Evolutionary conservation across 1,139 yeast species (phyloP).

Genomic region (Kurtzmaniella quercitrusa): DNA sequence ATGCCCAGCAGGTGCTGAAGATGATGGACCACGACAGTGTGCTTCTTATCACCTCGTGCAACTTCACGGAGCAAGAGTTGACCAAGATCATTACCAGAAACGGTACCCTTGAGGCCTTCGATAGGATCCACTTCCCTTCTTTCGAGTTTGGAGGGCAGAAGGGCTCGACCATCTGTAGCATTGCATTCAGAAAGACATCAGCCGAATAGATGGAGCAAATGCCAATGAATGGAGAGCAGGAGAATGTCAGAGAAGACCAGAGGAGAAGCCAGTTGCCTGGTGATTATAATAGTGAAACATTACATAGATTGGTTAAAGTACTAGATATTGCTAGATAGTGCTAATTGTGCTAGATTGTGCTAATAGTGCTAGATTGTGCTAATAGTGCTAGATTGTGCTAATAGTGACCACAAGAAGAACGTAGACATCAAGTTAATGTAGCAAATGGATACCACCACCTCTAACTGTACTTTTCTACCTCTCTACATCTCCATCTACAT

Average conservation of each 20-base stretch:
- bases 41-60: constrained; percentile 86
- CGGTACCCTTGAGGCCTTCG: constrained; percentile 51
- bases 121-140: constrained; percentile 66
- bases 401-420: too few species aligned
- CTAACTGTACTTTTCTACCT: too few species aligned
- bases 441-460: too few species aligned
- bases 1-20: constrained; percentile 56
- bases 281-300: too few species aligned
- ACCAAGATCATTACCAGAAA: constrained; percentile 45
- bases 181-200: constrained; percentile 56
- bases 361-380: too few species aligned
- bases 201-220: not conserved
- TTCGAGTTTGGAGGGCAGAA: constrained; percentile 85
- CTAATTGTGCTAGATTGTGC: too few species aligned
- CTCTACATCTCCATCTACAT: too few species aligned
- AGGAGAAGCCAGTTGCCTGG: too few species aligned
- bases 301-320: not conserved
- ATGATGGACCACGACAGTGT: constrained; percentile 55
- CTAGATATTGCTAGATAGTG: too few species aligned
- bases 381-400: too few species aligned
- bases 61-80: constrained; percentile 81
- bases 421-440: too few species aligned
- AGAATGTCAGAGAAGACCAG: not conserved
- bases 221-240: not conserved
- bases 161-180: constrained; percentile 84